A percentile compares a stretch with the other conserved stretches of the same genome.
Conservation (phyloP, 164 flowering plant genomes). For the Vitis vinifera region DNA sequence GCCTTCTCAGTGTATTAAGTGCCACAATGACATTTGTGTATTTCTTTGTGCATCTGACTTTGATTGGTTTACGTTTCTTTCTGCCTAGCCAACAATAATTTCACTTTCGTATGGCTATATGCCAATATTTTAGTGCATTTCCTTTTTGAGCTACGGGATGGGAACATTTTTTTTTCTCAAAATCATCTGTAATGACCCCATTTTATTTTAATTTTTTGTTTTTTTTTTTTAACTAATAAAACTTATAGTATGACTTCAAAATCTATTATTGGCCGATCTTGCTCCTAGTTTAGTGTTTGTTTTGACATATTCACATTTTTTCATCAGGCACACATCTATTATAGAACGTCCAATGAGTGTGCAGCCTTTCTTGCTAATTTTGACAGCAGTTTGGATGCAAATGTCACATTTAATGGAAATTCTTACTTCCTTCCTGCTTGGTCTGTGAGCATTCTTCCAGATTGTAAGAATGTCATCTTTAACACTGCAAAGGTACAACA, state of each 20-base stretch:
- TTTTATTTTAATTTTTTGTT: too few species aligned
- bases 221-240: too few species aligned
- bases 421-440: conserved; percentile 62
- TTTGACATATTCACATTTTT: conserved; percentile 1
- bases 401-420: conserved; percentile 47
- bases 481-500: conserved; percentile 67
- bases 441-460: conserved; percentile 85
- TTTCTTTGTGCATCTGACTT: neutral
- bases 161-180: too few species aligned
- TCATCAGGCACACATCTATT: conserved; percentile 54
- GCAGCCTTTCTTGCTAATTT: conserved; percentile 73
- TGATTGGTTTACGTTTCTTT: neutral
- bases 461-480: conserved; percentile 57
- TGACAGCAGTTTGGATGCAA: conserved; percentile 38
- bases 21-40: neutral
- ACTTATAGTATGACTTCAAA: neutral
- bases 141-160: too few species aligned
- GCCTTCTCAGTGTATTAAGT: neutral
- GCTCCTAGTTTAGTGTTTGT: neutral
- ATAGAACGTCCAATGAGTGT: conserved; percentile 40
- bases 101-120: neutral
- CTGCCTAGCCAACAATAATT: neutral
- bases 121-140: too few species aligned
- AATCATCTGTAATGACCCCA: too few species aligned
- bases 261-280: neutral